Evolutionary conservation across 306 rosid species (phyloP).

Genomic region (Ziziphus jujuba): DNA sequence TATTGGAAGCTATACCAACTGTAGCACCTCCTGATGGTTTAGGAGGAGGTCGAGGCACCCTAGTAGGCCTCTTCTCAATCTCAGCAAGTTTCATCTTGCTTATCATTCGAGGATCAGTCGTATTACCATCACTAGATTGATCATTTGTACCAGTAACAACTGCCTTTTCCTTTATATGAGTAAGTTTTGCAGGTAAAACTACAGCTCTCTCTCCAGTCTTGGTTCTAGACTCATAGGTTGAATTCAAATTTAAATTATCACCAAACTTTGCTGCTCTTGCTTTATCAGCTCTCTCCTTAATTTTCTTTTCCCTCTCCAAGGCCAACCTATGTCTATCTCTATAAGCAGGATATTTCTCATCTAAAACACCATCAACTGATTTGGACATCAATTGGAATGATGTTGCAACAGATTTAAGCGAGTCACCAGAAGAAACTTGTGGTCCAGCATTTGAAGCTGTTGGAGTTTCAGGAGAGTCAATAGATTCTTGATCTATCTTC

Average conservation of each 20-base stretch:
- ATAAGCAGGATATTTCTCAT: slow-evolving; percentile 90
- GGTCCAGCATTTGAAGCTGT: slow-evolving; percentile 51
- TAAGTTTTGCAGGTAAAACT: slow-evolving; percentile 69
- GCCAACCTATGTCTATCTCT: slow-evolving; percentile 94
- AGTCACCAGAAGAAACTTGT: slow-evolving; percentile 49
- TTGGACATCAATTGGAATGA: slow-evolving; percentile 97
- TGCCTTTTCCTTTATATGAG: slow-evolving; percentile 70
- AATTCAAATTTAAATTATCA: slow-evolving; percentile 47
- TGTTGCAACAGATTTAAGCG: slow-evolving; percentile 63
- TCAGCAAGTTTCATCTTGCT: slow-evolving; percentile 83
- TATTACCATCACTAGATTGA: slow-evolving; percentile 56
- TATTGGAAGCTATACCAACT: slow-evolving; percentile 37
- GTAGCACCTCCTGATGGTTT: slow-evolving; percentile 47
- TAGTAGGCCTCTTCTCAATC: slow-evolving; percentile 86
- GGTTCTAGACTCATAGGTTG: slow-evolving; percentile 25
- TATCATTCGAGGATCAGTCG: slow-evolving; percentile 53
- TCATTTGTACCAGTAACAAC: slow-evolving; percentile 49
- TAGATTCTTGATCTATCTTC: slow-evolving; percentile 53
- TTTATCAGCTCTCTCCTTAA: slow-evolving; percentile 81
- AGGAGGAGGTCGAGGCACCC: slow-evolving; percentile 92
- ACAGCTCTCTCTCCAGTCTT: slow-evolving; percentile 50
- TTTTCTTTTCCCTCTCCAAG: slow-evolving; percentile 73
- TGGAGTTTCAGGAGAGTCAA: slow-evolving; percentile 64
- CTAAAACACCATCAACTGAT: slow-evolving; percentile 72
- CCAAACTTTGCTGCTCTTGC: slow-evolving; percentile 83